Percentiles rank a stretch among this genome's conserved stretches.
phyloP scores from a whole-genome alignment of 1,284 basidiomycete genomes.

The Puccinia polysora region DNA sequence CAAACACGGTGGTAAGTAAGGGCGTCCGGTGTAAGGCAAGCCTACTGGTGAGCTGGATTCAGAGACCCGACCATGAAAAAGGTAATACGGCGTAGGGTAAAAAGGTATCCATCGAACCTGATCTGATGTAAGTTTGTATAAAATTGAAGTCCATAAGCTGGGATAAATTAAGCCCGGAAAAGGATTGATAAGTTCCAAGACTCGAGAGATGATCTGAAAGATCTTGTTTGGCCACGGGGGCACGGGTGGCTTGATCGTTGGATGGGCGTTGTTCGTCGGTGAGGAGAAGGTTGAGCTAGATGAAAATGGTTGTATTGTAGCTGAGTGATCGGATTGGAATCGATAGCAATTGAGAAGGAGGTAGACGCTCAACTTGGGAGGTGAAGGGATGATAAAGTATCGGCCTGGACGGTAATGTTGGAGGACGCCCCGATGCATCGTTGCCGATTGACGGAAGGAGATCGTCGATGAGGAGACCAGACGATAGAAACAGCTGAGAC shows the following conservation, averaged over 20 bases:
- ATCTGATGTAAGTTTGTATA: conserved; percentile 22
- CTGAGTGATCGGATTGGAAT: not conserved
- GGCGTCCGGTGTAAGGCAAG: too few species aligned
- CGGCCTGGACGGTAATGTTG: not conserved
- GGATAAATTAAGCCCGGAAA: conserved; percentile 5
- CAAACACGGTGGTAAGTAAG: too few species aligned
- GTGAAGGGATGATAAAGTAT: conserved; percentile 32
- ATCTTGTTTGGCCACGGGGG: not conserved
- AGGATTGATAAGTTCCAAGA: conserved; percentile 7
- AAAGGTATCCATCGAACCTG: conserved; percentile 2
- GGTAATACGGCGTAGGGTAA: not conserved
- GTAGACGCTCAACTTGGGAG: conserved; percentile 17
- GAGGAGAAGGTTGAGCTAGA: conserved; percentile 11
- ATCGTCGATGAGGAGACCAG: not conserved
- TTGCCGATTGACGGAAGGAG: not conserved
- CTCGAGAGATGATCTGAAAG: not conserved
- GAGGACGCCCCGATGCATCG: not conserved
- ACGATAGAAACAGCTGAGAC: conserved; percentile 16
- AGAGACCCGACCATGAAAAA: too few species aligned
- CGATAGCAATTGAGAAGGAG: too few species aligned
- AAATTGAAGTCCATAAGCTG: conserved; percentile 10
- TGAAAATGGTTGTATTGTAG: not conserved
- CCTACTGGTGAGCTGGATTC: too few species aligned
- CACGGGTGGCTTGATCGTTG: not conserved
- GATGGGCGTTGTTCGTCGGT: not conserved